These are phyloP conservation scores for Prunus kanzakura DNA, from an alignment of 306 rosid genomes.

Conservation along the genomic window DNA sequence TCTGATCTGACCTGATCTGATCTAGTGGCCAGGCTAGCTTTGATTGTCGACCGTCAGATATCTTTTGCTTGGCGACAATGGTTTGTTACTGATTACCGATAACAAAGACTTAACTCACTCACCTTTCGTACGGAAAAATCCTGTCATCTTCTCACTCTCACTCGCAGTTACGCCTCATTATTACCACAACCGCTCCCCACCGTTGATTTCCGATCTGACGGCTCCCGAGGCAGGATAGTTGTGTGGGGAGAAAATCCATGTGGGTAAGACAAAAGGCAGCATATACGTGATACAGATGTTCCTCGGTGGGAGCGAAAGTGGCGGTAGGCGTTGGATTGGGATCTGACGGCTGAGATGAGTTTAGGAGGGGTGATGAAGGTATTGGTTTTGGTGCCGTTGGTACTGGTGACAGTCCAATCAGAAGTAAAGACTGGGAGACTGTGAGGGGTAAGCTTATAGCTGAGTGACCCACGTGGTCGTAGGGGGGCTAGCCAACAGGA, in stretches of 20 bases:
- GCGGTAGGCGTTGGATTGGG: conserved; percentile 4
- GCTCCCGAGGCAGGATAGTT: background rate
- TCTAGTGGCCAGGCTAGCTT: background rate
- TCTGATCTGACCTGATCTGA: background rate
- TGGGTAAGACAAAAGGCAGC: conserved; percentile 9
- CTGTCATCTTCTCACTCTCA: background rate
- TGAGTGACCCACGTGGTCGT: conserved; percentile 40
- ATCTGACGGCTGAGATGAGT: conserved; percentile 2
- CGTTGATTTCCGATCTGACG: conserved; percentile 8
- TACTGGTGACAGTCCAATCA: conserved; percentile 34
- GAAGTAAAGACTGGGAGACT: conserved; percentile 18
- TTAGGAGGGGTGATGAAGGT: background rate
- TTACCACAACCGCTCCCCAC: background rate
- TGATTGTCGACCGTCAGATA: conserved; percentile 28
- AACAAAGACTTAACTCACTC: background rate
- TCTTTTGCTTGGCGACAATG: conserved; percentile 29
- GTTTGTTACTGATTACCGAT: conserved; percentile 33
- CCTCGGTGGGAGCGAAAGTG: conserved; percentile 10
- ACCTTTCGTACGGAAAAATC: background rate
- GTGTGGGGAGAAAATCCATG: background rate
- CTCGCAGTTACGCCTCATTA: conserved; percentile 17
- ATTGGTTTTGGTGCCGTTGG: background rate
- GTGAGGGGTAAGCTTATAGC: conserved; percentile 13
- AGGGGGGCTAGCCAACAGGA: conserved; percentile 4
- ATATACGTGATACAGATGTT: conserved; percentile 8